Conservation (phyloP, 2,329 filamentous ascomycete species). For the Epichloe hybrida region DNA sequence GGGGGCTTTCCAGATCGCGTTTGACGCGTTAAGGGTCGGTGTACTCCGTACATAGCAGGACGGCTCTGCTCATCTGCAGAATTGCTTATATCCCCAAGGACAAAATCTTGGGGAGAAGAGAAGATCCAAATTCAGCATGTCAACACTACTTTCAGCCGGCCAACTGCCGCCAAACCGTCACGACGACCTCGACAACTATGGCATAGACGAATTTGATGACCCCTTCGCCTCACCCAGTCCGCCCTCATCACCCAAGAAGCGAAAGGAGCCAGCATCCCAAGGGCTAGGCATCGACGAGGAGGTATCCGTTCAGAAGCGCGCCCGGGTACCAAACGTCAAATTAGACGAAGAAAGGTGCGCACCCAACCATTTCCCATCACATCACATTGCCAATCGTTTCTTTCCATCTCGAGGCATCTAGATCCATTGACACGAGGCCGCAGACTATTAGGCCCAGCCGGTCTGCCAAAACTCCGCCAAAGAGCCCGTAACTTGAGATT, state of each 20-base stretch:
- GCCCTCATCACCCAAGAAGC: conserved; percentile 30
- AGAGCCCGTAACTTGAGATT: conserved; percentile 61
- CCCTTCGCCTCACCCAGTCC: conserved; percentile 35
- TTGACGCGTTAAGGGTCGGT: not conserved
- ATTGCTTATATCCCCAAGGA: too few species aligned
- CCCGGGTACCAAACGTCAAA: conserved; percentile 61
- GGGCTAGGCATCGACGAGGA: conserved; percentile 75
- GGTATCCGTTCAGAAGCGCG: conserved; percentile 66
- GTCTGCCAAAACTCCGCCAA: conserved; percentile 68
- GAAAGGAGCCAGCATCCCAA: conserved; percentile 30
- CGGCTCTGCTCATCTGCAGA: too few species aligned
- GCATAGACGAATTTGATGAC: conserved; percentile 42
- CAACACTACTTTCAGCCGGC: conserved; percentile 11
- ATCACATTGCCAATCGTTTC: not conserved
- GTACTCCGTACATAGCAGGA: too few species aligned
- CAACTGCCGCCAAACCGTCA: conserved; percentile 16
- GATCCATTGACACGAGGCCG: not conserved
- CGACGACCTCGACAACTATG: conserved; percentile 65
- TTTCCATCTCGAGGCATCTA: not conserved
- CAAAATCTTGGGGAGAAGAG: too few species aligned
- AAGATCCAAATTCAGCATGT: conserved; percentile 7
- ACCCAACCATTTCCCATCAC: not conserved
- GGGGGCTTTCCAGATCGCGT: conserved; percentile 2
- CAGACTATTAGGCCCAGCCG: conserved; percentile 68
- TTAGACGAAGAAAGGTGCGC: conserved; percentile 64